Evolutionary conservation across 352 stramenopile species (phyloP), one percentile per base, ranked within the genome.

Genomic region (Blastocystis sp.): DNA sequence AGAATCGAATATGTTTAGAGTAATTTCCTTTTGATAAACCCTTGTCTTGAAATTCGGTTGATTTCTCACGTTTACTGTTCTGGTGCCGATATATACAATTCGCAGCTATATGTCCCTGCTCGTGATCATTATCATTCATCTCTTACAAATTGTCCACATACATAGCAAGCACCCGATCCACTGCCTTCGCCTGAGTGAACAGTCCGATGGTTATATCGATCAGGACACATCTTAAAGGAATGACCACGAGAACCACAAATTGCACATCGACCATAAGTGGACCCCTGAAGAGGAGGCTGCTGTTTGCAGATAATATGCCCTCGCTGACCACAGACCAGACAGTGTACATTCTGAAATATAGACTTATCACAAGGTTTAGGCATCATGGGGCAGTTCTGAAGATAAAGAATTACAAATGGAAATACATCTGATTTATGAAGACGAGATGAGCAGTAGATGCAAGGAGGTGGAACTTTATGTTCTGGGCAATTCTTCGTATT

Each of bases 261-360:
- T 4, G 70, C 70, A 54, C 70, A 81, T 19, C 35, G 51, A 22
- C 70, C 70, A 1, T 51, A 53, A 5, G n/a, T 40, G 0, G 40
- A 60, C 5, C 44, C 44, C 40, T 42, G 44, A 27, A 81, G 70
- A 24, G 70, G 17, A 19, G 70, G 70, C 27, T 60, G 44, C 53
- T 27, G 33, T 40, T 81, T 81, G 44, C 70, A 81, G 19, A 81
- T n/a, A 13, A 81, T 24, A 24, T 81, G 70, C 13, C 70, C 70
- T 56, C 35, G 42, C 70, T 81, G 51, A 22, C 70, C 70, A 40
- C 70, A 81, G 37, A 33, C 30, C 19, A 81, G 19, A 42, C 70
- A 81, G 27, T 81, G 70, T 15, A 81, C 44, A 40, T 44, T 24
- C 27, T 81, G 70, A 37, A 81, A 81, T 15, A 81, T 22, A 44